These are phyloP conservation scores for Lasiosphaeria ovina DNA, from an alignment of 495 filamentous ascomycete genomes.

Conservation along the genomic window DNA sequence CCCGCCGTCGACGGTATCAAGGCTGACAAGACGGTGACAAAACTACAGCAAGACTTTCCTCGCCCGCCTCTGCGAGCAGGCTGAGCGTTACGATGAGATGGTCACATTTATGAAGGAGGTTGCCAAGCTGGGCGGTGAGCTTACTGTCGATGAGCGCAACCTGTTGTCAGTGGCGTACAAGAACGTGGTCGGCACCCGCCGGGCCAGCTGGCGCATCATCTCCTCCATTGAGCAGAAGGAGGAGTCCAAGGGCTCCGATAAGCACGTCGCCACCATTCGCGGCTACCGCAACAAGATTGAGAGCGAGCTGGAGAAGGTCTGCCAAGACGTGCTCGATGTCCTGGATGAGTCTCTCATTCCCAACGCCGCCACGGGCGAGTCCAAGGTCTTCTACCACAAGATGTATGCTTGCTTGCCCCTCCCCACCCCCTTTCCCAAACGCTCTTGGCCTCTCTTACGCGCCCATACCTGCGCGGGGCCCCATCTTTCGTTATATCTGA, in stretches of 20 bases:
- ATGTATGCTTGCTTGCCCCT: slow-evolving; percentile 58
- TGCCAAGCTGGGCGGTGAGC: slow-evolving; percentile 95
- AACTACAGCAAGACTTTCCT: slow-evolving; percentile 96
- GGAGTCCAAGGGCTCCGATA: slow-evolving; percentile 97
- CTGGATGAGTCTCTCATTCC: slow-evolving; percentile 94
- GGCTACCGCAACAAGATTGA: slow-evolving; percentile 99
- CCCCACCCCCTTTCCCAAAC: slow-evolving; percentile 33
- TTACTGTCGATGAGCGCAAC: slow-evolving; percentile 98
- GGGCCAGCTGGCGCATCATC: slow-evolving; percentile 99
- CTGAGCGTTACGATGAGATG: slow-evolving; percentile 99
- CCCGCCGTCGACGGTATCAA: slow-evolving; percentile 2
- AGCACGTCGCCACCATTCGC: slow-evolving; percentile 93
- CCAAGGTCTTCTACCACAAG: slow-evolving; percentile 99
- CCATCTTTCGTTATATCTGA: slow-evolving; percentile 8
- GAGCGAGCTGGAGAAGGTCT: slow-evolving; percentile 94
- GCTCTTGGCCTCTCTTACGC: not conserved
- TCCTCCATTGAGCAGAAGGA: slow-evolving; percentile 99
- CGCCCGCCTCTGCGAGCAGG: slow-evolving; percentile 99
- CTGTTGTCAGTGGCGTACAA: slow-evolving; percentile 99
- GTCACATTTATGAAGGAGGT: slow-evolving; percentile 99
- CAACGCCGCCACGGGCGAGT: slow-evolving; percentile 96
- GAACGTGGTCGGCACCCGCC: slow-evolving; percentile 98
- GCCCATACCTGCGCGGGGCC: not conserved
- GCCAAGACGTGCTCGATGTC: slow-evolving; percentile 96
- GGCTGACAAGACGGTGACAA: slow-evolving; percentile 29